Percentiles rank a stretch among this genome's conserved stretches.
Conservation (phyloP, 2,329 filamentous ascomycete species). For the Venturia oleaginea region DNA sequence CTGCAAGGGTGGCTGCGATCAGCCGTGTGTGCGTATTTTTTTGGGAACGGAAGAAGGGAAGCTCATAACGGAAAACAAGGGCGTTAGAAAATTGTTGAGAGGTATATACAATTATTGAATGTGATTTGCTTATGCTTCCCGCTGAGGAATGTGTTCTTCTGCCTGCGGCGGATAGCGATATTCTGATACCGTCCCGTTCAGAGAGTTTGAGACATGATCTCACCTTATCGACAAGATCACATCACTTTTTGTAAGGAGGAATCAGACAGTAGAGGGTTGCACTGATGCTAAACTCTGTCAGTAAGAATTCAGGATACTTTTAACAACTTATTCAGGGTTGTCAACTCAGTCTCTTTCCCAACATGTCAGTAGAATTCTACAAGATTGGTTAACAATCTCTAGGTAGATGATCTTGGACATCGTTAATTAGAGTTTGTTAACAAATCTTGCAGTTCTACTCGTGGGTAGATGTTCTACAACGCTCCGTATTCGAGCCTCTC, state of each 20-base stretch:
- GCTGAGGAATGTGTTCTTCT: background rate
- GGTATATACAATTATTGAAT: background rate
- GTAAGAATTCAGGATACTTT: no score
- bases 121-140: background rate
- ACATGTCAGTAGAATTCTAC: no score
- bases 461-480: no score
- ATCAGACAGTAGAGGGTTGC: background rate
- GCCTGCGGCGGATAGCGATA: background rate
- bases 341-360: no score
- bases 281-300: background rate
- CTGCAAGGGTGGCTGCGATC: background rate
- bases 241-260: slow-evolving; percentile 1
- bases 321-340: no score
- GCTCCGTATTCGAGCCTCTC: no score
- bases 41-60: background rate
- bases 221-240: background rate
- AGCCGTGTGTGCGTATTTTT: background rate
- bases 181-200: background rate
- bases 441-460: no score
- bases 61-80: background rate
- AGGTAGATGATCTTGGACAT: no score
- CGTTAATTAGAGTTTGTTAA: no score
- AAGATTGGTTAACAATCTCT: no score
- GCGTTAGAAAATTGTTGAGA: background rate
- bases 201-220: background rate